These are phyloP conservation scores for Trypanosoma conorhini DNA, from an alignment of 208 protist genomes.

Conservation along the genomic window DNA sequence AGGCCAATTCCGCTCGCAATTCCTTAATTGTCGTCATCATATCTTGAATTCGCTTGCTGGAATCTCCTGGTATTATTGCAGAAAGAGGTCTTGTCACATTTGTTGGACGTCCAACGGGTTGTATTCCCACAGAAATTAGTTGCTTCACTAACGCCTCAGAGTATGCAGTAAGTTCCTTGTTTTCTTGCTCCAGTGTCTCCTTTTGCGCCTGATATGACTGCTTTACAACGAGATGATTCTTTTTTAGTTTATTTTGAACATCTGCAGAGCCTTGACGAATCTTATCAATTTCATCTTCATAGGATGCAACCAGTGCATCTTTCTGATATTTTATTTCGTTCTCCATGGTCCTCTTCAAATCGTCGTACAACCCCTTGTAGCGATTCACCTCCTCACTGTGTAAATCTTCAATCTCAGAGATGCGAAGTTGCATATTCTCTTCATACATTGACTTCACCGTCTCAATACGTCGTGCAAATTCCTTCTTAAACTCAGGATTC, in stretches of 20 bases:
- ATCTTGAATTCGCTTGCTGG: constrained; percentile 30
- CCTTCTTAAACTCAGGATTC: constrained; percentile 28
- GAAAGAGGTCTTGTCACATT: constrained; percentile 15
- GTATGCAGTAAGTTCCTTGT: constrained; percentile 21
- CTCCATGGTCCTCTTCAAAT: constrained; percentile 27
- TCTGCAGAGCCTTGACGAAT: constrained; percentile 28
- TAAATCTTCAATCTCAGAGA: constrained; percentile 27
- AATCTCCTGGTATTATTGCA: constrained; percentile 24
- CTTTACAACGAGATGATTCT: constrained; percentile 42
- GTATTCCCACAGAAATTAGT: constrained; percentile 17
- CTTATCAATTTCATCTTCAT: constrained; percentile 34
- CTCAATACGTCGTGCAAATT: constrained; percentile 31
- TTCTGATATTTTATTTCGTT: constrained; percentile 27
- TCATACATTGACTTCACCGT: constrained; percentile 29
- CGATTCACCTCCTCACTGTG: constrained; percentile 24
- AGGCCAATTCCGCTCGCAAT: constrained; percentile 26
- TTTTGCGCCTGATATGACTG: constrained; percentile 40
- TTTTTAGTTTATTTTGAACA: constrained; percentile 41
- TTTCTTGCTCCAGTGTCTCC: constrained; percentile 31
- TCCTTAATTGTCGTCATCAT: constrained; percentile 26
- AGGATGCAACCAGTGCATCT: constrained; percentile 21
- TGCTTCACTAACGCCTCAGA: constrained; percentile 22
- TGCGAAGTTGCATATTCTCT: constrained; percentile 30
- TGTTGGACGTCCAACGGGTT: constrained; percentile 10
- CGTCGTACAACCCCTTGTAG: constrained; percentile 32